phyloP scores from a whole-genome alignment of 495 filamentous ascomycete genomes.

The Melanomma pulvis-pyrius region DNA sequence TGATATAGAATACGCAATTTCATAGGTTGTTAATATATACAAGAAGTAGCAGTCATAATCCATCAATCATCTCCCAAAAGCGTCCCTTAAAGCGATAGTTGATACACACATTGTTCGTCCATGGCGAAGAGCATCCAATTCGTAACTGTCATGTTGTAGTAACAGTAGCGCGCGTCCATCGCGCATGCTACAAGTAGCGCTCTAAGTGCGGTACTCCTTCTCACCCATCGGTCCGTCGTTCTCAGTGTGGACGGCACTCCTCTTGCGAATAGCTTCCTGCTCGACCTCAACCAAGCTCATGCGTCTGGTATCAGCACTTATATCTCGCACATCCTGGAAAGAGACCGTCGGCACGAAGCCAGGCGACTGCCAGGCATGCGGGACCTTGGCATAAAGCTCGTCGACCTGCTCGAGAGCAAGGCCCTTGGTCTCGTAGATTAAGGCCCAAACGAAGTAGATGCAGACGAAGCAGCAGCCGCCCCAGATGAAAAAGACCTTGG shows the following conservation, averaged over 20 bases:
- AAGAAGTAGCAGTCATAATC: too few species aligned
- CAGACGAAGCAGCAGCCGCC: slow-evolving; percentile 44
- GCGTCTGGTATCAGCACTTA: slow-evolving; percentile 14
- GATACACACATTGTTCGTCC: too few species aligned
- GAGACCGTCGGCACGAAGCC: slow-evolving; percentile 43
- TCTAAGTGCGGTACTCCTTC: neutral
- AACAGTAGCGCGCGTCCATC: too few species aligned
- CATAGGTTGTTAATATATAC: too few species aligned
- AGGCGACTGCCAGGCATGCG: slow-evolving; percentile 36
- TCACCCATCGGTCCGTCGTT: neutral
- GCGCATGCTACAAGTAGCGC: neutral
- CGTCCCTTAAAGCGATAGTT: too few species aligned
- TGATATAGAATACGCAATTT: too few species aligned
- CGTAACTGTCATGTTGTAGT: too few species aligned
- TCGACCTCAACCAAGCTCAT: slow-evolving; percentile 33
- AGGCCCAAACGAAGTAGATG: slow-evolving; percentile 44
- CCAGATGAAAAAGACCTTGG: slow-evolving; percentile 50
- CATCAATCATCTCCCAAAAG: too few species aligned
- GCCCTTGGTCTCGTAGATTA: slow-evolving; percentile 50
- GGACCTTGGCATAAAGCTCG: slow-evolving; percentile 45
- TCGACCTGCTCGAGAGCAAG: slow-evolving; percentile 47
- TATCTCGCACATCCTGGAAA: slow-evolving; percentile 44
- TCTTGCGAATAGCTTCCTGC: too few species aligned
- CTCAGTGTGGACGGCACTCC: neutral
- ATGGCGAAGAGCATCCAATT: too few species aligned